Evolutionary conservation across 495 filamentous ascomycete species (phyloP), one percentile per base, ranked within the genome.

Genomic region (Penicillium lividum): DNA sequence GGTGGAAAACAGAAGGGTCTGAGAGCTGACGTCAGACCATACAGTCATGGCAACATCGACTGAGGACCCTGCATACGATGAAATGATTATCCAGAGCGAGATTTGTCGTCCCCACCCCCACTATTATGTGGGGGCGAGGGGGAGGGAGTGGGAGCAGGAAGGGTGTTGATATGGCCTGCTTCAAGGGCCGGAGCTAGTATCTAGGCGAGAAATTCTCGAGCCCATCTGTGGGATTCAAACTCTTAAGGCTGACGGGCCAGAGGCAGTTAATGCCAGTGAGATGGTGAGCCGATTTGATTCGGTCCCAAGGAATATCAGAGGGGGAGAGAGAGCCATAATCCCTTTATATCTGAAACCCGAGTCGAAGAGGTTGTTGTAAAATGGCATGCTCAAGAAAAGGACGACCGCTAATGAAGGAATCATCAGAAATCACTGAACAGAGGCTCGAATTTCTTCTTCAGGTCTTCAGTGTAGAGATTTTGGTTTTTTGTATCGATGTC

Each of bases 341-440:
- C 22, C 42, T 31, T 30, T 44, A 7, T n/a, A 13, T 44, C 47
- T 43, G 27, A 34, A 5, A 38, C 27, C 44, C 25, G 18, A 30
- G 50, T 29, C 18, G 33, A 33, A 27, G 30, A 27, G 49, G 65
- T 53, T 51, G 53, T 59, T 67, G 50, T 56, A 63, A 64, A 47
- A 49, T 51, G 52, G 47, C 42, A 58, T 51, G 52, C 46, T 53
- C 52, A 18, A 56, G 7, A 15, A 47, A 33, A 34, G 6, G 31
- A 31, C 8, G 46, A 31, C 9, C 13, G 5, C 22, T 11, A 25
- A 10, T 13, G 10, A 25, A 29, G 29, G 18, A 47, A 40, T 7
- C 18, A 46, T 18, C 68, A 94, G 71, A 96, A 97, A 63, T 91
- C 90, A 64, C 82, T 83, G 65, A 97, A 97, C 59, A 84, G 80